Percentiles rank a stretch among this genome's conserved stretches.
Conservation (phyloP, 2,329 filamentous ascomycete species). For the Coniochaeta ligniaria region DNA sequence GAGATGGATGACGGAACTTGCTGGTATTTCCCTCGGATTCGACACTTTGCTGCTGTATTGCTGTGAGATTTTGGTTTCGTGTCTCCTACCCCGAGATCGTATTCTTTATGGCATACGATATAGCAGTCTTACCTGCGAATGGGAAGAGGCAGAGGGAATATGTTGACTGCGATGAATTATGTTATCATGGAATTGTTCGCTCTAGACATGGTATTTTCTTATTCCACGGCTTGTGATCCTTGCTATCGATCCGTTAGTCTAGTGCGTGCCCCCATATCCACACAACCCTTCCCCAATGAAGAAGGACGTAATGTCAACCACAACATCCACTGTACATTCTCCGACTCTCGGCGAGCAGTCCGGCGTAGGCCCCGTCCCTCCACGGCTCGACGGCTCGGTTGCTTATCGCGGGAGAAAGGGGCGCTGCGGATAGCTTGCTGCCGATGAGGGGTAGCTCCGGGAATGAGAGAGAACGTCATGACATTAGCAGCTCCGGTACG, state of each 20-base stretch:
- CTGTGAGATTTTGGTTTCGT: neutral
- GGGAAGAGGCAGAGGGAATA: neutral
- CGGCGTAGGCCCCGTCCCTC: neutral
- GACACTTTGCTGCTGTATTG: neutral
- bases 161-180: neutral
- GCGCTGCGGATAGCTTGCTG: neutral
- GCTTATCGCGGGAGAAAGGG: neutral
- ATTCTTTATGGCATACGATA: neutral
- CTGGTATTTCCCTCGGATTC: neutral
- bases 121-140: neutral
- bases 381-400: neutral
- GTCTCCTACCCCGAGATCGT: neutral
- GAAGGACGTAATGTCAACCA: neutral
- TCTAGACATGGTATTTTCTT: neutral
- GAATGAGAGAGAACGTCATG: neutral
- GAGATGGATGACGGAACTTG: neutral
- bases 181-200: neutral
- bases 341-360: neutral
- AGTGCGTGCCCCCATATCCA: neutral
- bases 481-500: neutral
- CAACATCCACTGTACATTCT: neutral
- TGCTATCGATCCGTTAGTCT: no score
- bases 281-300: neutral
- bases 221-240: neutral
- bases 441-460: slow-evolving; percentile 1